A percentile compares a stretch with the other conserved stretches of the same genome.
These are phyloP conservation scores for Talaromyces wortmannii DNA, from an alignment of 495 filamentous ascomycete species.

Conservation along the genomic window DNA sequence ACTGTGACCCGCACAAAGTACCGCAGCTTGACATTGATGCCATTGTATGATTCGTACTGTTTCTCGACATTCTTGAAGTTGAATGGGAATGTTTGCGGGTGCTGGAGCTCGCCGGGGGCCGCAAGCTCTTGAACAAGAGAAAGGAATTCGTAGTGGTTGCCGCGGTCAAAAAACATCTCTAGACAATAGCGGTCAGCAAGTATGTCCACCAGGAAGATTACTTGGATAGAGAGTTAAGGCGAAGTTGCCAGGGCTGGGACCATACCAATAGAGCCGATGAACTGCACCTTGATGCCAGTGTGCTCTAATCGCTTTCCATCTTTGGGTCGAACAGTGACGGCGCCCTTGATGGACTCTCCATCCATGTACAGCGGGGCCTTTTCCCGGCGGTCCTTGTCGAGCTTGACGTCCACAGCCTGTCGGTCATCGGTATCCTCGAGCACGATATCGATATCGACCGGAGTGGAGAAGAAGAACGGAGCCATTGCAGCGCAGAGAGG, in stretches of 20 bases:
- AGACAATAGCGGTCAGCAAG: conserved; percentile 3
- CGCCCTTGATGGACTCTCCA: conserved; percentile 94
- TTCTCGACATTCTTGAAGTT: conserved; percentile 99
- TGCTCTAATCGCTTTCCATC: conserved; percentile 98
- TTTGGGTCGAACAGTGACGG: conserved; percentile 91
- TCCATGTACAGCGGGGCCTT: conserved; percentile 97
- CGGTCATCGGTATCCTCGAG: conserved; percentile 92
- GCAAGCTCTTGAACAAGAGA: conserved; percentile 94
- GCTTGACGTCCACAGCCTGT: conserved; percentile 92
- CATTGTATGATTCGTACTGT: conserved; percentile 99
- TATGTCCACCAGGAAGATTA: background rate
- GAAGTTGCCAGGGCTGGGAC: background rate
- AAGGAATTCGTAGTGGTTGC: conserved; percentile 98
- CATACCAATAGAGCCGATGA: conserved; percentile 95
- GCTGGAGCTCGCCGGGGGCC: conserved; percentile 92
- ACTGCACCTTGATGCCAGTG: conserved; percentile 99
- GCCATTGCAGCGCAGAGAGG: conserved; percentile 44
- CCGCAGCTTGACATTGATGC: conserved; percentile 97
- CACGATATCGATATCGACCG: conserved; percentile 97
- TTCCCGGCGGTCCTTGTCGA: conserved; percentile 94
- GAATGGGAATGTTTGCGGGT: conserved; percentile 98
- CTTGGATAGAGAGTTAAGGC: background rate
- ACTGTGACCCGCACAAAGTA: conserved; percentile 98
- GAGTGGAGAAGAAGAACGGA: conserved; percentile 96
- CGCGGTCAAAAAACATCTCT: conserved; percentile 99